Evolutionary conservation across 176 grass and related monocot genomes (phyloP).

Genomic region (Aegilops longissima): DNA sequence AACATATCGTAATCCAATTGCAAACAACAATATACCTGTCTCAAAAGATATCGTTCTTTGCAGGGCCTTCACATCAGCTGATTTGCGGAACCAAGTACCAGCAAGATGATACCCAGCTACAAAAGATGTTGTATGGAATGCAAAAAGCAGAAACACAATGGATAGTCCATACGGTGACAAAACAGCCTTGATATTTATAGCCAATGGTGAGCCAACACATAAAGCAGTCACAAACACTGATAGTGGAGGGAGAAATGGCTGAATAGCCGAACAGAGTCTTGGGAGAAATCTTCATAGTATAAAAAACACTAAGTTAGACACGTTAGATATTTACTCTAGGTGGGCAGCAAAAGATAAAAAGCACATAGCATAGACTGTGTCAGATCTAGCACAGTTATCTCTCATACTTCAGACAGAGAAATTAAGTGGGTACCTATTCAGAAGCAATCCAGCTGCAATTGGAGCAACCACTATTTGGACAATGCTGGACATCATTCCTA

Average conservation of each 20-base stretch:
- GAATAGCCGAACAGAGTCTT: slow-evolving; percentile 70
- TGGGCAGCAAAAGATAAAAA: slow-evolving; percentile 1
- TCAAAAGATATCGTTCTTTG: slow-evolving; percentile 94
- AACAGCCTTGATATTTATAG: slow-evolving; percentile 91
- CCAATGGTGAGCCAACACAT: slow-evolving; percentile 94
- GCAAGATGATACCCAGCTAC: slow-evolving; percentile 71
- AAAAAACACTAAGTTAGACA: slow-evolving; percentile 4
- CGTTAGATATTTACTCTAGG: neutral
- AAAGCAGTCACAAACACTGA: slow-evolving; percentile 94
- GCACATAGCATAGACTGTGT: neutral
- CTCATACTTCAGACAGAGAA: neutral
- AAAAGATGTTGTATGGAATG: slow-evolving; percentile 82
- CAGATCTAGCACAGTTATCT: neutral
- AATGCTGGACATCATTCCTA: slow-evolving; percentile 97
- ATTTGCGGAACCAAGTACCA: slow-evolving; percentile 66
- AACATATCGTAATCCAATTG: neutral
- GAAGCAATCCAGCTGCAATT: slow-evolving; percentile 85
- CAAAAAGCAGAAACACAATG: slow-evolving; percentile 76
- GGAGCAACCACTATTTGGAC: slow-evolving; percentile 93
- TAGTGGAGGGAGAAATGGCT: slow-evolving; percentile 90
- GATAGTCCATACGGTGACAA: slow-evolving; percentile 75
- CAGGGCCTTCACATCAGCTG: slow-evolving; percentile 76
- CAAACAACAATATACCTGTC: slow-evolving; percentile 56
- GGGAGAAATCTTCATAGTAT: slow-evolving; percentile 69
- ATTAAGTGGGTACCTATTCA: slow-evolving; percentile 67